Evolutionary conservation across 352 stramenopile genomes (phyloP).

Genomic region (Pythium grandisporangium): DNA sequence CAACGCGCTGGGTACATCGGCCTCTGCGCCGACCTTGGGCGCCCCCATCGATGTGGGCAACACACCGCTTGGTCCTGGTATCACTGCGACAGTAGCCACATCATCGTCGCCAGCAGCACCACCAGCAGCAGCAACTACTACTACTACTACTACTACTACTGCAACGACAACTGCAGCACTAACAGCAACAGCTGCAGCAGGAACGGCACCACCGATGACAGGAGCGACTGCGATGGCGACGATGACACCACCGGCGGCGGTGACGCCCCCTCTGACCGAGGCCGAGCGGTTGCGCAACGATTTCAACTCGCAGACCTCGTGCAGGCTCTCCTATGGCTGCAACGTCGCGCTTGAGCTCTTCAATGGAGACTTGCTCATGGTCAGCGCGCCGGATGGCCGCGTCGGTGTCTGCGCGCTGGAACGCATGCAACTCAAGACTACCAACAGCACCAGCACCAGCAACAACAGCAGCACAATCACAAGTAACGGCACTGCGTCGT

Average conservation of each 20-base stretch:
- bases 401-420: slow-evolving; percentile 56
- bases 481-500: too few species aligned
- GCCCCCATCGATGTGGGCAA: too few species aligned
- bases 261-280: slow-evolving; percentile 15
- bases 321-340: slow-evolving; percentile 53
- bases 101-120: neutral
- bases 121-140: neutral
- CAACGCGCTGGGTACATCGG: slow-evolving; percentile 34
- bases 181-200: neutral
- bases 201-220: neutral
- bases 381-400: slow-evolving; percentile 45
- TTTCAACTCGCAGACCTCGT: slow-evolving; percentile 59
- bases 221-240: too few species aligned
- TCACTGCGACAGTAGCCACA: neutral
- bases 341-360: slow-evolving; percentile 64
- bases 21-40: slow-evolving; percentile 27
- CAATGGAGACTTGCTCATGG: slow-evolving; percentile 69
- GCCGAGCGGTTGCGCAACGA: slow-evolving; percentile 60
- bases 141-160: too few species aligned
- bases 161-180: neutral
- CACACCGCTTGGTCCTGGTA: too few species aligned
- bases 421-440: slow-evolving; percentile 32
- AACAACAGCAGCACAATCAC: too few species aligned
- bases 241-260: neutral
- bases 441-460: too few species aligned